Conservation (phyloP, 2,329 filamentous ascomycete species). For the Leptosphaerulina australis region DNA sequence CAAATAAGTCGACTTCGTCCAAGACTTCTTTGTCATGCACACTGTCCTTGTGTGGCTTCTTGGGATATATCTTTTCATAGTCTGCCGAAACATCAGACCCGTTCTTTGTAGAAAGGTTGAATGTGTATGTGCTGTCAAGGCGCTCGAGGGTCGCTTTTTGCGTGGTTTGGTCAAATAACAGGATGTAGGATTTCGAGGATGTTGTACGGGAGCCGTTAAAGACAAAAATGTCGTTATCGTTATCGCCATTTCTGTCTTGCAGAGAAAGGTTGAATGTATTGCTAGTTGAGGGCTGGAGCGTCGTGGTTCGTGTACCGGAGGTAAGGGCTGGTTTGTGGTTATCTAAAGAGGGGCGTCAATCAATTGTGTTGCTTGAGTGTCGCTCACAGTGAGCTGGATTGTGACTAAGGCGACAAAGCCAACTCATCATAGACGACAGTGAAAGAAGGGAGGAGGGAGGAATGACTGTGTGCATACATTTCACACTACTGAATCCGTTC, state of each 20-base stretch:
- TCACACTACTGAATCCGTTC: conserved; percentile 39
- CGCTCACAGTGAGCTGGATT: neutral
- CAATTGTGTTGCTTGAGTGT: too few species aligned
- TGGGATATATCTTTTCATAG: conserved; percentile 67
- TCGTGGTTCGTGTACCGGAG: conserved; percentile 36
- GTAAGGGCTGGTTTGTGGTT: conserved; percentile 54
- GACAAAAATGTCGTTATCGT: conserved; percentile 44
- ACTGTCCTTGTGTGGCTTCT: conserved; percentile 31
- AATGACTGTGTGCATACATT: conserved; percentile 32
- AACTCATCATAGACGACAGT: too few species aligned
- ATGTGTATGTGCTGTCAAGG: conserved; percentile 80
- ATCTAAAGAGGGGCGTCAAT: conserved; percentile 35
- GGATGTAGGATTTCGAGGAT: conserved; percentile 51
- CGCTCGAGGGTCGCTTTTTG: conserved; percentile 83
- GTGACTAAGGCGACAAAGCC: too few species aligned
- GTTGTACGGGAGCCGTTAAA: conserved; percentile 49
- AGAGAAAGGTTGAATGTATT: conserved; percentile 40
- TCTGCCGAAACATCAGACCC: conserved; percentile 67
- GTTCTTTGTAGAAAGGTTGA: conserved; percentile 80
- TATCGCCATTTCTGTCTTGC: conserved; percentile 33
- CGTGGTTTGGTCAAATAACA: conserved; percentile 76
- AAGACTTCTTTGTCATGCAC: conserved; percentile 35
- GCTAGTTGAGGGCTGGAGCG: conserved; percentile 32
- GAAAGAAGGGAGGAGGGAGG: neutral
- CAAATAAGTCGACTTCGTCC: conserved; percentile 38